Conservation (phyloP, 1,284 basidiomycete genomes). For the Fomes fomentarius region DNA sequence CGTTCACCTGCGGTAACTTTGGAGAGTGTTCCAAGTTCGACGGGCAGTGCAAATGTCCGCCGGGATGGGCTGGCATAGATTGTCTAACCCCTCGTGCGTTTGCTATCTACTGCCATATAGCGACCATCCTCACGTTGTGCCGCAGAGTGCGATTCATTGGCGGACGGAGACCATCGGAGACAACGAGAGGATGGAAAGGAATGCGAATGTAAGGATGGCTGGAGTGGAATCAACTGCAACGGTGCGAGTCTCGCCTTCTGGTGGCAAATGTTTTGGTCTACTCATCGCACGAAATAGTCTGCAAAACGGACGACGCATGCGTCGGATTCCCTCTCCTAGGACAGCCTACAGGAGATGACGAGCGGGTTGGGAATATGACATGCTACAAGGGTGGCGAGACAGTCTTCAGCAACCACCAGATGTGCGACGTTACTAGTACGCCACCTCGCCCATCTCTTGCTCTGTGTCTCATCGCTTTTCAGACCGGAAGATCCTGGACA, state of each 20-base stretch:
- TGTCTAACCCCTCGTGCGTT: constrained; percentile 80
- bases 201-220: constrained; percentile 92
- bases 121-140: background rate
- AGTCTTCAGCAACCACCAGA: constrained; percentile 92
- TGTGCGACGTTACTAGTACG: constrained; percentile 97
- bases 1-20: constrained; percentile 84
- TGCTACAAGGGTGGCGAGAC: constrained; percentile 94
- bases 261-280: background rate
- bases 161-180: constrained; percentile 85
- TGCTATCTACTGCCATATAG: background rate
- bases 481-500: constrained; percentile 90
- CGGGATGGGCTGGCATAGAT: constrained; percentile 91
- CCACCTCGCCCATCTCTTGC: constrained; percentile 9
- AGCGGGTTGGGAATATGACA: constrained; percentile 76
- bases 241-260: constrained; percentile 51
- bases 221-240: constrained; percentile 96
- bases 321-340: constrained; percentile 70
- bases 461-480: background rate
- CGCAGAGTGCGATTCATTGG: constrained; percentile 87
- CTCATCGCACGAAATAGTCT: constrained; percentile 65
- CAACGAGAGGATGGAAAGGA: constrained; percentile 76
- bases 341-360: constrained; percentile 43
- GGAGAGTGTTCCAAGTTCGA: constrained; percentile 87
- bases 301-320: constrained; percentile 82
- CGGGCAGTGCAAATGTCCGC: constrained; percentile 89